Evolutionary conservation across 2,329 filamentous ascomycete genomes (phyloP).

Genomic region (Claviceps digitariae): DNA sequence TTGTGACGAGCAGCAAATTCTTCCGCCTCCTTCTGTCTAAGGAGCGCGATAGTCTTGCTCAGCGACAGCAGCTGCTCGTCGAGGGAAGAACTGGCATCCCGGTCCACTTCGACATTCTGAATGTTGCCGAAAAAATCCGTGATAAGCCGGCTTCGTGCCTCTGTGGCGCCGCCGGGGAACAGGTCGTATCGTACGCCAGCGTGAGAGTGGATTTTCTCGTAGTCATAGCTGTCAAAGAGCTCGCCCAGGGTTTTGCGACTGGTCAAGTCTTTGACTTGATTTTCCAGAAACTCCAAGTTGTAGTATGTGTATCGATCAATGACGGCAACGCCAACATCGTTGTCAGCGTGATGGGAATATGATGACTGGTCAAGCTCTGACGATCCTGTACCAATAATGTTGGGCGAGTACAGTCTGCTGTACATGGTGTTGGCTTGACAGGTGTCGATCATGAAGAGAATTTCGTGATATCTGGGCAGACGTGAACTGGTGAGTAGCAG

Average conservation of each 20-base stretch:
- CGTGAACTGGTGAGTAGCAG: not conserved
- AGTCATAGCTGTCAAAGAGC: slow-evolving; percentile 91
- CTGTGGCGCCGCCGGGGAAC: slow-evolving; percentile 72
- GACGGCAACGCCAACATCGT: slow-evolving; percentile 93
- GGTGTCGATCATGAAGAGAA: slow-evolving; percentile 99
- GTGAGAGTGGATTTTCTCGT: slow-evolving; percentile 83
- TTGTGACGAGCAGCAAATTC: slow-evolving; percentile 21
- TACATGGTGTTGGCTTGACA: slow-evolving; percentile 99
- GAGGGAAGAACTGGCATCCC: slow-evolving; percentile 40
- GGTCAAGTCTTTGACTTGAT: slow-evolving; percentile 70
- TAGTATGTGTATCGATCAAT: slow-evolving; percentile 99
- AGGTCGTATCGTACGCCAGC: slow-evolving; percentile 89
- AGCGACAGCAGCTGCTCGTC: slow-evolving; percentile 69
- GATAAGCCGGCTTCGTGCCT: slow-evolving; percentile 64
- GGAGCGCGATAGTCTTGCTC: slow-evolving; percentile 48
- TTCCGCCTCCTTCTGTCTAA: slow-evolving; percentile 35
- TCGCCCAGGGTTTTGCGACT: slow-evolving; percentile 86
- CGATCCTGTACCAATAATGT: slow-evolving; percentile 95
- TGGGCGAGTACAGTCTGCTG: slow-evolving; percentile 92
- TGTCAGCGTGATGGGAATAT: slow-evolving; percentile 96
- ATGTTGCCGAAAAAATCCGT: slow-evolving; percentile 99
- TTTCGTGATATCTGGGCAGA: slow-evolving; percentile 65
- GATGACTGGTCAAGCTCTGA: slow-evolving; percentile 91
- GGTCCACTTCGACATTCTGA: slow-evolving; percentile 86
- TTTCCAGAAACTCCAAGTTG: slow-evolving; percentile 92